Conservation (phyloP, 2,329 filamentous ascomycete genomes). For the Monilinia aucupariae region DNA sequence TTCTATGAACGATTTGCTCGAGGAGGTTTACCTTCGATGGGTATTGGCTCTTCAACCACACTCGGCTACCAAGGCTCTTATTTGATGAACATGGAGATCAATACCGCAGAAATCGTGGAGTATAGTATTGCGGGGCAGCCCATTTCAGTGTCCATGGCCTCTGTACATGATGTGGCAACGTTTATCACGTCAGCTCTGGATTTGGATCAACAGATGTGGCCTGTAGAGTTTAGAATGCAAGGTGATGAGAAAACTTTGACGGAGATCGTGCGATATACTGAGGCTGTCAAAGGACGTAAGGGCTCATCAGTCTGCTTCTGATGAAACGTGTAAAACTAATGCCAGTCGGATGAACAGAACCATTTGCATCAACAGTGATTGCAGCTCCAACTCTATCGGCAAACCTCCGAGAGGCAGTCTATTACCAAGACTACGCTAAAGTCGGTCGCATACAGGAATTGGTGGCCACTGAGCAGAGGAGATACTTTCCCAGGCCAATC, state of each 20-base stretch:
- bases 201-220: conserved; percentile 56
- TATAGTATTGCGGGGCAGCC: conserved; percentile 45
- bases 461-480: conserved; percentile 61
- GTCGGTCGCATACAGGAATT: conserved; percentile 55
- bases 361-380: conserved; percentile 26
- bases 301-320: conserved; percentile 7
- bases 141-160: conserved; percentile 61
- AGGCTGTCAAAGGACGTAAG: conserved; percentile 46
- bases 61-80: conserved; percentile 56
- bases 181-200: conserved; percentile 67
- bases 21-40: conserved; percentile 54
- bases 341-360: conserved; percentile 17
- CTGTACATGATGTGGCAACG: conserved; percentile 62
- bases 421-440: conserved; percentile 42
- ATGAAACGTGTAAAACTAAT: neutral
- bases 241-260: conserved; percentile 60
- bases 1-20: conserved; percentile 72
- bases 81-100: conserved; percentile 55
- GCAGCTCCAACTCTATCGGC: conserved; percentile 23
- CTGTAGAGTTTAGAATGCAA: conserved; percentile 60
- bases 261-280: conserved; percentile 51
- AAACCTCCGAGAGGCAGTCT: conserved; percentile 22
- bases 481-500: conserved; percentile 55
- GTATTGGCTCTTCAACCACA: conserved; percentile 53
- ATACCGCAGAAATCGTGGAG: conserved; percentile 55